Conservation (phyloP, 495 filamentous ascomycete species). For the Hypoxylon crocopeplum region DNA sequence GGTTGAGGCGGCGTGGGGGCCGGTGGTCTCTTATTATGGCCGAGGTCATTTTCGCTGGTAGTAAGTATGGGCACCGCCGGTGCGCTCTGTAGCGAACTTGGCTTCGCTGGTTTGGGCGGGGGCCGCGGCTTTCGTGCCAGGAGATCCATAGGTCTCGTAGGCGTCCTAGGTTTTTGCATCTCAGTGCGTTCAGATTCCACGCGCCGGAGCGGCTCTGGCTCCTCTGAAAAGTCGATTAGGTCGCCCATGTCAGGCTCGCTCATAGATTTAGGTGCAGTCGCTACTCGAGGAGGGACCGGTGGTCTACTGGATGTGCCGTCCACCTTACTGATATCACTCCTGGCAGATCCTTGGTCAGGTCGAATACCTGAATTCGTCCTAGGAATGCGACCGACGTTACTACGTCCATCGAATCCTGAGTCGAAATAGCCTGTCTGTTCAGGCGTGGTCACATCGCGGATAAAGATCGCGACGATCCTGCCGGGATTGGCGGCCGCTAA, state of each 20-base stretch:
- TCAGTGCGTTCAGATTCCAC: conserved; percentile 40
- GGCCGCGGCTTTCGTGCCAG: conserved; percentile 49
- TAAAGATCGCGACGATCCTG: conserved; percentile 82
- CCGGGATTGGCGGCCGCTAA: conserved; percentile 83
- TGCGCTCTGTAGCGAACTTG: conserved; percentile 63
- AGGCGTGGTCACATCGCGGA: conserved; percentile 89
- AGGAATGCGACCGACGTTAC: conserved; percentile 11
- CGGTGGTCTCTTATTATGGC: conserved; percentile 16
- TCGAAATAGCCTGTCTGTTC: conserved; percentile 77
- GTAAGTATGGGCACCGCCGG: conserved; percentile 30
- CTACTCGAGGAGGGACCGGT: conserved; percentile 45
- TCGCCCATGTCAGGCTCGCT: conserved; percentile 57
- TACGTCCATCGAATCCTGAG: conserved; percentile 58
- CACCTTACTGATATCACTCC: conserved; percentile 24
- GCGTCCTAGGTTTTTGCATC: conserved; percentile 41
- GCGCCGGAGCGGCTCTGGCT: conserved; percentile 47
- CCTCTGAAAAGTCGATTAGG: conserved; percentile 70
- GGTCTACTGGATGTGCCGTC: conserved; percentile 41
- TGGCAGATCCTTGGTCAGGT: conserved; percentile 38
- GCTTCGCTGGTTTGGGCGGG: conserved; percentile 71
- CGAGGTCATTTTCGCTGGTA: conserved; percentile 13
- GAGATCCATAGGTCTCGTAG: conserved; percentile 52
- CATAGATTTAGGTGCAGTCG: conserved; percentile 21
- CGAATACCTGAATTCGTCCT: conserved; percentile 8
- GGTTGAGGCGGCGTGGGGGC: conserved; percentile 30